Evolutionary conservation across 2,329 filamentous ascomycete genomes (phyloP), one percentile per base, ranked within the genome.

Genomic region (Paraconiothyrium brasiliense): DNA sequence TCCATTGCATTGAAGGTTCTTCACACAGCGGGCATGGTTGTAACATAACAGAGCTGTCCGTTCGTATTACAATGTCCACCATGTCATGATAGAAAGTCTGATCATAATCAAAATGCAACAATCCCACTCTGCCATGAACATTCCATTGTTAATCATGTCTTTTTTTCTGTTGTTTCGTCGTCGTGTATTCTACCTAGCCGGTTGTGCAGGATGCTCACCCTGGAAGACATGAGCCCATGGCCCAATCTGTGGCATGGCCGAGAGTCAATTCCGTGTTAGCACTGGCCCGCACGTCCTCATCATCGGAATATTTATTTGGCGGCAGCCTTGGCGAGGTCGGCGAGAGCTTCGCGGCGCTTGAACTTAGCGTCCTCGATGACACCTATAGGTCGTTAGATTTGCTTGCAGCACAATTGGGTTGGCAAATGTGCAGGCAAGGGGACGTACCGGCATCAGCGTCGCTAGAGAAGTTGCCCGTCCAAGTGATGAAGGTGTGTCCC

Each of bases 291-390:
- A 20, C 30, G 8, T 20, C 4, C 13, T 10, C 20, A 20, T 49
- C 16, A 16, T 41, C 39, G 16, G n/a, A n/a, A n/a, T 41, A 14
- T 56, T 63, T 76, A 76, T 63, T 80, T 78, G 27, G 77, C 81
- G 39, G 81, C 84, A 35, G 79, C 83, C 70, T 84, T 84, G 60
- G 86, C 88, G 43, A 92, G 83, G 70, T 90, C 89, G 52, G 87
- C 86, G 41, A 92, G 83, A 54, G 89, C 89, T 75, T 92, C 90
- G 55, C 87, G 87, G 64, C 90, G 89, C 85, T 92, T 92, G 85
- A 89, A 92, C 82, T 90, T 90, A 71, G 89, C 90, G 74, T 92
- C 90, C 78, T 90, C 86, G 67, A 92, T 90, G 61, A 91, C 89
- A 69, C 85, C 89, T 90, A 61, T 3, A 44, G 22, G 54, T 27